Percentiles rank a stretch among this genome's conserved stretches.
Conservation (phyloP, 2,329 filamentous ascomycete species). For the Talaromyces marneffei region DNA sequence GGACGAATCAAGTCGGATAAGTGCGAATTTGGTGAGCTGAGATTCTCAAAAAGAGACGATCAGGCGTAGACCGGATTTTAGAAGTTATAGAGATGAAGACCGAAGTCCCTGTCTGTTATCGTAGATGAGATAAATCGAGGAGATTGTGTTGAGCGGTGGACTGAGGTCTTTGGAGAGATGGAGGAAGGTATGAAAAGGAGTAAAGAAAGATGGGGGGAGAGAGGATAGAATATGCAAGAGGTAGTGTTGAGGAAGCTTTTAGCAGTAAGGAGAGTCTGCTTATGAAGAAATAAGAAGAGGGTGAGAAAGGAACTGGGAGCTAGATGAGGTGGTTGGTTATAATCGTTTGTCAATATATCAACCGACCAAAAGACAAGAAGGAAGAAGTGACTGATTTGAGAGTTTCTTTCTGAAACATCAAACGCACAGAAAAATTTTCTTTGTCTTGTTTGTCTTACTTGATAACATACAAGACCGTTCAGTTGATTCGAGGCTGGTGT, state of each 20-base stretch:
- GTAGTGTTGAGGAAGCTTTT: not conserved
- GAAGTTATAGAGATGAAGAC: not conserved
- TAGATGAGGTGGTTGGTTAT: not conserved
- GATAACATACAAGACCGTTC: not conserved
- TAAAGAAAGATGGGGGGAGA: not conserved
- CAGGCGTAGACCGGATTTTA: not conserved
- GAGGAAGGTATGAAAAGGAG: not conserved
- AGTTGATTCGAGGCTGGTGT: not conserved
- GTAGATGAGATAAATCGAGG: not conserved
- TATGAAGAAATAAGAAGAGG: not conserved
- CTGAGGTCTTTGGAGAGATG: not conserved
- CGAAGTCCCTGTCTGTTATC: not conserved
- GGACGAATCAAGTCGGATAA: not conserved
- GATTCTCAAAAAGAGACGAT: not conserved
- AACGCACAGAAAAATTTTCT: not conserved
- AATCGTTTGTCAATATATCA: not conserved
- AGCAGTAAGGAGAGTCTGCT: not conserved
- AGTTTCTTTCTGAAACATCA: not conserved
- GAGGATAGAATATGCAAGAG: not conserved
- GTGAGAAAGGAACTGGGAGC: not conserved
- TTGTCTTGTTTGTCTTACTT: not conserved
- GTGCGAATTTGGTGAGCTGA: not conserved
- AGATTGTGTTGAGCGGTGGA: not conserved
- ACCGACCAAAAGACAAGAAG: not conserved
- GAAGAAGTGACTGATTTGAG: not conserved